A percentile compares a stretch with the other conserved stretches of the same genome.
Conservation (phyloP, 768 basidiomycete genomes). For the Auricularia sp. region DNA sequence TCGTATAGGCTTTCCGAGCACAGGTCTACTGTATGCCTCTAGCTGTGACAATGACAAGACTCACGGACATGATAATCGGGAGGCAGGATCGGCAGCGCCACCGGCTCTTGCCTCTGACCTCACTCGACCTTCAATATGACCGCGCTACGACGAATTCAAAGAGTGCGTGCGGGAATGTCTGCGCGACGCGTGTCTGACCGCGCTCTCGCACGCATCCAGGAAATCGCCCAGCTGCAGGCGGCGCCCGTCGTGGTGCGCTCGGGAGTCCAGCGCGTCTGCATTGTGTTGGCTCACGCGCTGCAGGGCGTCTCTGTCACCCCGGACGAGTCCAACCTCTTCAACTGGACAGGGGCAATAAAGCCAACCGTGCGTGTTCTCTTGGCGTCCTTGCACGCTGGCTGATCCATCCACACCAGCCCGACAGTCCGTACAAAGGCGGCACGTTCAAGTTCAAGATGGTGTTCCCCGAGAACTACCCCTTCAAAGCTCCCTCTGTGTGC, state of each 20-base stretch:
- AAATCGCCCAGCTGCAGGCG: background rate
- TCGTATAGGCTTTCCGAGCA: no score
- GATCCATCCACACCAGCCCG: slow-evolving; percentile 34
- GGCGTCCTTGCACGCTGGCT: slow-evolving; percentile 3
- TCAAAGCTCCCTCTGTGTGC: slow-evolving; percentile 72
- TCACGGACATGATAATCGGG: no score
- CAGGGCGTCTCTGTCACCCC: slow-evolving; percentile 57
- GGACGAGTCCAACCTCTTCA: slow-evolving; percentile 60
- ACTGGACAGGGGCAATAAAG: slow-evolving; percentile 72
- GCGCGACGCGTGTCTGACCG: background rate
- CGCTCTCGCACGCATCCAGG: background rate
- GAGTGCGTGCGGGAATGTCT: background rate
- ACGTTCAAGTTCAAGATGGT: slow-evolving; percentile 64
- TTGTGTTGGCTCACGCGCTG: background rate
- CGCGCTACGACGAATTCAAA: background rate
- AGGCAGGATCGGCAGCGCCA: no score
- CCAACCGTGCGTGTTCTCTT: slow-evolving; percentile 45
- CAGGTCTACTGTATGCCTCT: no score
- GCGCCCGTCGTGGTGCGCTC: background rate
- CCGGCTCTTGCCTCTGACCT: no score
- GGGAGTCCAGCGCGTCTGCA: background rate
- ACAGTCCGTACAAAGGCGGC: slow-evolving; percentile 77
- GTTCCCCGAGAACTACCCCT: slow-evolving; percentile 77
- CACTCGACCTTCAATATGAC: background rate
- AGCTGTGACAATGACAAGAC: no score